These are phyloP conservation scores for Polytrichum formosum DNA, from an alignment of 225 moss, liverwort and hornwort genomes.

Conservation along the genomic window DNA sequence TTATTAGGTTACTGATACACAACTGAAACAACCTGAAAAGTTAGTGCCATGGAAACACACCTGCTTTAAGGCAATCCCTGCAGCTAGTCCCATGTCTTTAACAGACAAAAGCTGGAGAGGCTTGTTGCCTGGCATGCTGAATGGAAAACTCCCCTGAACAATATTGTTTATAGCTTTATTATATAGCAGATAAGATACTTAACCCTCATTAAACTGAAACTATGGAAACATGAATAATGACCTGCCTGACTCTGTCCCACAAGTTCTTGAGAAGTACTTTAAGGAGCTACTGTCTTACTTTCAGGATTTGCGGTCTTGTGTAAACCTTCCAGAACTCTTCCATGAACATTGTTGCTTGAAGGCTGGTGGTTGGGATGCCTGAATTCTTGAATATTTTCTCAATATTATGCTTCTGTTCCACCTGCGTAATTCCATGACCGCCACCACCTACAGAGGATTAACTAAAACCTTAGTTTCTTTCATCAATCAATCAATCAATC, in stretches of 20 bases:
- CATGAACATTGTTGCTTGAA: slow-evolving; percentile 66
- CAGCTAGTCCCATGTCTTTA: slow-evolving; percentile 59
- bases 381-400: slow-evolving; percentile 47
- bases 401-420: slow-evolving; percentile 52
- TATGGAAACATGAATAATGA: neutral
- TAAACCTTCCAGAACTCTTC: slow-evolving; percentile 68
- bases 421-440: slow-evolving; percentile 55
- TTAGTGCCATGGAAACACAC: slow-evolving; percentile 15
- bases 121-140: slow-evolving; percentile 61
- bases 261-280: neutral
- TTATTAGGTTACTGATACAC: no score
- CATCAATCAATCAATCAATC: no score
- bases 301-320: slow-evolving; percentile 55
- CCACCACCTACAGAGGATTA: slow-evolving; percentile 30
- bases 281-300: slow-evolving; percentile 23
- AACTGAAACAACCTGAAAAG: neutral
- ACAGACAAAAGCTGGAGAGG: slow-evolving; percentile 52
- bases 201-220: neutral
- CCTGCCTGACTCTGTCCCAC: neutral
- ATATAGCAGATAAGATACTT: neutral
- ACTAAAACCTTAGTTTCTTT: no score
- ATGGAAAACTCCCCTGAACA: slow-evolving; percentile 49
- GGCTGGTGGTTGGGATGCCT: slow-evolving; percentile 46
- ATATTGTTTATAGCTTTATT: no score
- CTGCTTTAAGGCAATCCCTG: slow-evolving; percentile 51